Conservation (phyloP, 805 yeast species). For the Starmerella sp. region DNA sequence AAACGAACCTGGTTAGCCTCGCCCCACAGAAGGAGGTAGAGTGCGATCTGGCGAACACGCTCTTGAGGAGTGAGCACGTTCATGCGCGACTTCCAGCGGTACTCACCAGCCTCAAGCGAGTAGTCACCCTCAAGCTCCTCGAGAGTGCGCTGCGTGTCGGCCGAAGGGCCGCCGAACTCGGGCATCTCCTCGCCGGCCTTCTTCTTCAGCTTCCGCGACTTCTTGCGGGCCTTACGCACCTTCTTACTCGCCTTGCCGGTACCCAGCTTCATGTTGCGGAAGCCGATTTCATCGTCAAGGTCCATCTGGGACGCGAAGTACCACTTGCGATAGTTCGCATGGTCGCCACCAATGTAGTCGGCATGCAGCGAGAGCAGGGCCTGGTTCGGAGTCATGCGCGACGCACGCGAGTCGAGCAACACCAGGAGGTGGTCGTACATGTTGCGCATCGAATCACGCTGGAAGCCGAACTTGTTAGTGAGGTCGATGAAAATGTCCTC, state of each 20-base stretch:
- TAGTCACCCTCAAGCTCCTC: slow-evolving; percentile 60
- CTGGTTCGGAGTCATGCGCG: slow-evolving; percentile 57
- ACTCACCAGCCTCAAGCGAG: slow-evolving; percentile 66
- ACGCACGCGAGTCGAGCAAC: slow-evolving; percentile 75
- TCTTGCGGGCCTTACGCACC: slow-evolving; percentile 39
- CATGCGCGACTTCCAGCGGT: slow-evolving; percentile 65
- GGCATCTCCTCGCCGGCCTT: slow-evolving; percentile 32
- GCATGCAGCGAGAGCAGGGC: slow-evolving; percentile 74
- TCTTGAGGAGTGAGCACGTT: slow-evolving; percentile 41
- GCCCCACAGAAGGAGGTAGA: slow-evolving; percentile 60
- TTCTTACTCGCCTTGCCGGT: slow-evolving; percentile 35
- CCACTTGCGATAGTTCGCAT: slow-evolving; percentile 85
- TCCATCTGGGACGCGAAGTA: slow-evolving; percentile 76
- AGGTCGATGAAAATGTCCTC: slow-evolving; percentile 47
- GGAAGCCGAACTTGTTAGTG: slow-evolving; percentile 69
- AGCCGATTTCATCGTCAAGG: slow-evolving; percentile 57
- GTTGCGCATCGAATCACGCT: slow-evolving; percentile 61
- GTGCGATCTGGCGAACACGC: slow-evolving; percentile 53
- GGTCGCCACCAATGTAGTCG: slow-evolving; percentile 85
- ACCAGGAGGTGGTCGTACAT: slow-evolving; percentile 72
- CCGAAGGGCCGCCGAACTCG: slow-evolving; percentile 28
- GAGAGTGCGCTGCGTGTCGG: slow-evolving; percentile 46
- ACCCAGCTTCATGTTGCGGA: slow-evolving; percentile 45
- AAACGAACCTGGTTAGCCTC: slow-evolving; percentile 83
- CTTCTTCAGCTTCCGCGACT: slow-evolving; percentile 29